These are phyloP conservation scores for Tricharina praecox DNA, from an alignment of 495 filamentous ascomycete species.

Conservation along the genomic window DNA sequence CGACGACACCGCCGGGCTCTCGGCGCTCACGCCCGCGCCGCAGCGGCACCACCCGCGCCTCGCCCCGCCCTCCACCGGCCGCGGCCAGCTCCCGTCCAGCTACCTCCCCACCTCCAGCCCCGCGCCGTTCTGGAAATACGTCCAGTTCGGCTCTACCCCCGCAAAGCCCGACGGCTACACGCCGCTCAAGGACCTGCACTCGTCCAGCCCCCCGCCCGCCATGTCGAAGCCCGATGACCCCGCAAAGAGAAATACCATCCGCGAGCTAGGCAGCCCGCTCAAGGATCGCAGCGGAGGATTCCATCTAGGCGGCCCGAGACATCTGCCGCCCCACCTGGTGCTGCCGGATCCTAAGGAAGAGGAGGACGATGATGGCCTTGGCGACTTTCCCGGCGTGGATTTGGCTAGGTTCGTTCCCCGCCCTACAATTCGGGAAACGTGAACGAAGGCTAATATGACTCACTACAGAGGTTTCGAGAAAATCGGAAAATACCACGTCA, in stretches of 20 bases:
- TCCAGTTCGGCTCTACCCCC: slow-evolving; percentile 60
- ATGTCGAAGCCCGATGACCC: slow-evolving; percentile 34
- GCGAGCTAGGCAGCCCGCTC: slow-evolving; percentile 23
- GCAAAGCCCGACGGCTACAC: slow-evolving; percentile 45
- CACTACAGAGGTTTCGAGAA: slow-evolving; percentile 24
- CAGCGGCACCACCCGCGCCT: slow-evolving; percentile 65
- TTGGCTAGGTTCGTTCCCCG: slow-evolving; percentile 31
- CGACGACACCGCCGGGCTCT: slow-evolving; percentile 38
- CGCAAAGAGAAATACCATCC: slow-evolving; percentile 41
- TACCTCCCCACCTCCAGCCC: slow-evolving; percentile 90
- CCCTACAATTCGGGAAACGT: too few relatives aligned
- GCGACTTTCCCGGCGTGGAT: slow-evolving; percentile 46
- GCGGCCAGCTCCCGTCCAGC: slow-evolving; percentile 68
- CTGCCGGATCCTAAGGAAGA: slow-evolving; percentile 21
- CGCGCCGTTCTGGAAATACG: slow-evolving; percentile 93
- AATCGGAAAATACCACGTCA: slow-evolving; percentile 26
- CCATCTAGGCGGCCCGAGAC: slow-evolving; percentile 12
- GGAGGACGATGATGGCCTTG: slow-evolving; percentile 33
- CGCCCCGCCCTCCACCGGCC: slow-evolving; percentile 65
- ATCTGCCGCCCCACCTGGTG: slow-evolving; percentile 7
- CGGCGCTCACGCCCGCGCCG: slow-evolving; percentile 71
- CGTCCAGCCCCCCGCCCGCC: slow-evolving; percentile 30
- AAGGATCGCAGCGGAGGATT: slow-evolving; percentile 21
- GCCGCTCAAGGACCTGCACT: slow-evolving; percentile 39
- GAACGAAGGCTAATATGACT: too few relatives aligned